Evolutionary conservation across 257 asterid species (phyloP).

Genomic region (Linderniella brevidens): DNA sequence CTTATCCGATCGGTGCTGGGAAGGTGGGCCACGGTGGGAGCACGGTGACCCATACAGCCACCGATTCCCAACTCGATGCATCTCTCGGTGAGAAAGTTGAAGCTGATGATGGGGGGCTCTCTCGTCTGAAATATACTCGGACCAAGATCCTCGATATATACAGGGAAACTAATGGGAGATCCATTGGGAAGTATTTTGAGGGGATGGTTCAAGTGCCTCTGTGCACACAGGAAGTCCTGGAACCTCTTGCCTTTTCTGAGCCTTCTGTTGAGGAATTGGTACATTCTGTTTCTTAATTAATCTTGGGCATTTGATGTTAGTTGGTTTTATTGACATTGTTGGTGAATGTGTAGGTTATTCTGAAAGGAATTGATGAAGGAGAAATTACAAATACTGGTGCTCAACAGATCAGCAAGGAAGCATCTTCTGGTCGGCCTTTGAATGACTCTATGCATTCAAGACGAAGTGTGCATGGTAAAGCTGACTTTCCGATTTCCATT

Average conservation of each 20-base stretch:
- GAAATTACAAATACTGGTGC: conserved; percentile 77
- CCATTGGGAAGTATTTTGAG: conserved; percentile 23
- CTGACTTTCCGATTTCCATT: conserved; percentile 33
- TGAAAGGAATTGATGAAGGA: conserved; percentile 82
- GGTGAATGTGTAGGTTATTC: conserved; percentile 31
- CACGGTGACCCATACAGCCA: conserved; percentile 20
- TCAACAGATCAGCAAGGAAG: conserved; percentile 66
- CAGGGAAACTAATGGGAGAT: conserved; percentile 35
- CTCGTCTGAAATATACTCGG: conserved; percentile 39
- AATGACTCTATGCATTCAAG: conserved; percentile 53
- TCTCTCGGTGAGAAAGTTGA: conserved; percentile 42
- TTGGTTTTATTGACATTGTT: conserved; percentile 3
- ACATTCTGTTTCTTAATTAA: conserved; percentile 6
- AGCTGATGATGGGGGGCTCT: conserved; percentile 21
- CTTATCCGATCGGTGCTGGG: conserved; percentile 53
- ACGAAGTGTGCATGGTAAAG: conserved; percentile 49
- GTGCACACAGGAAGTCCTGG: conserved; percentile 57
- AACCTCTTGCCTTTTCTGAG: conserved; percentile 59
- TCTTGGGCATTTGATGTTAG: conserved; percentile 4
- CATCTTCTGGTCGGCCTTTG: conserved; percentile 43
- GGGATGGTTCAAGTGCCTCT: conserved; percentile 49
- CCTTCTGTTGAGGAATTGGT: conserved; percentile 78
- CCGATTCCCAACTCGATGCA: conserved; percentile 27
- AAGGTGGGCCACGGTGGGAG: conserved; percentile 29
- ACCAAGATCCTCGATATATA: conserved; percentile 60